Evolutionary conservation across 345 rosid genomes (phyloP), one percentile per base, ranked within the genome.

Genomic region (Carallia brachiata): DNA sequence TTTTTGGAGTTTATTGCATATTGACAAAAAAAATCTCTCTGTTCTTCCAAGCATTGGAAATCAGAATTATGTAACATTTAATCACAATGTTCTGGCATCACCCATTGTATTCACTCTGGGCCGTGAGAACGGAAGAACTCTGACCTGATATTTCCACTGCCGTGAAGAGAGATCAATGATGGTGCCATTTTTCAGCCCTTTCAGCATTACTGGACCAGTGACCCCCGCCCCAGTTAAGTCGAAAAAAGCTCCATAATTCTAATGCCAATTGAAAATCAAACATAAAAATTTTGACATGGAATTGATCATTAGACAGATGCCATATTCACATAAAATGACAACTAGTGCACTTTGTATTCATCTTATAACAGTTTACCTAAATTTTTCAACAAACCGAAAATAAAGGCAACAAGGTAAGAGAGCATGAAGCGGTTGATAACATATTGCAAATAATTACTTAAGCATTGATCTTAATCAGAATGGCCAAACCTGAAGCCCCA

Each of bases 241-340:
- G 69, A 70, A 95, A 75, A 91, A 91, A 37, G 97, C 88, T 80
- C 99, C 97, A 53, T 91, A 91, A 66, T 95, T 91, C 98, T 94
- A 95, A 18, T 55, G 65, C 17, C 68, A 27, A 76, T 47, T 52
- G 9, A 64, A 9, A 12, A 64, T 78, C 36, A 69, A 64, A 66
- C 40, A 27, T 44, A 44, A 44, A 3, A 44, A 44, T 44, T 44
- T 44, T 44, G 16, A 13, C 1, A 1, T 44, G 50, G 50, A 44
- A 72, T 69, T 40, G 23, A 40, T 66, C 48, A 61, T 70, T 34
- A 17, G 59, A 31, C 57, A 66, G 17, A 70, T 50, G 68, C 32
- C 36, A 55, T 56, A 50, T 52, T 61, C 70, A 37, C 4, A 27
- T 36, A 44, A 53, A 47, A 30, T 13, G n/a, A 36, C 44, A 72